Base-by-base conservation (phyloP, 2,329 filamentous ascomycete species). In the Colletotrichum somersetense region DNA sequence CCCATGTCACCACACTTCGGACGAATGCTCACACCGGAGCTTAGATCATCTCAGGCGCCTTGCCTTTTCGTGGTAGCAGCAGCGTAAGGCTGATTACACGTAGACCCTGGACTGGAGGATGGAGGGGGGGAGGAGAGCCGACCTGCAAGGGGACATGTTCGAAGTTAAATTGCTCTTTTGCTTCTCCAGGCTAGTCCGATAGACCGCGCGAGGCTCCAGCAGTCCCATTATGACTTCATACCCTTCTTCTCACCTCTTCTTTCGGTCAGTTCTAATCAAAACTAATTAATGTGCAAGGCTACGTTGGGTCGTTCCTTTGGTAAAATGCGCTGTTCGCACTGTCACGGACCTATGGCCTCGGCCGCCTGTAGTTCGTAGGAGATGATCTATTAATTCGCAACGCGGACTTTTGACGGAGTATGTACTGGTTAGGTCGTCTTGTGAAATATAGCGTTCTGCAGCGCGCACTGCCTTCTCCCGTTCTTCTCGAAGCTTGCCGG, bases 61-160 rank as follows among this genome's bases (percentile, higher is more conserved):
- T 46, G 53, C 35, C 58, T n/a, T 40, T 48, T 72, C 35, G 58
- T 72, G 38, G 59, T 61, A 72, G 69, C 59, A 72, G 44, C 42
- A 53, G 69, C 52, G 30, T 72, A 68, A 72, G 69, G 69, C 66
- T 72, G 69, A 72, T 23, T 30, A 23, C n/a, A 11, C 46, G 20
- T 48, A 46, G 53, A 63, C 65, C 65, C 69, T 53, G 53, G 69
- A 14, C 33, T 23, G 20, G 20, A 53, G 42, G 30, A 67, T 10
- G 53, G 53, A 50, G 40, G 56, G 57, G 35, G 55, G 46, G 42
- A n/a, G n/a, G n/a, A 64, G 69, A 52, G 55, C 64, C 46, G 16
- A 53, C 42, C 30, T 35, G 64, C 56, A 44, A 59, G 62, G 55
- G 35, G 44, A 33, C 3, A 16, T 20, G 18, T 58, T 55, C 52